Evolutionary conservation across 306 rosid species (phyloP).

Genomic region (Crotalaria pallida): DNA sequence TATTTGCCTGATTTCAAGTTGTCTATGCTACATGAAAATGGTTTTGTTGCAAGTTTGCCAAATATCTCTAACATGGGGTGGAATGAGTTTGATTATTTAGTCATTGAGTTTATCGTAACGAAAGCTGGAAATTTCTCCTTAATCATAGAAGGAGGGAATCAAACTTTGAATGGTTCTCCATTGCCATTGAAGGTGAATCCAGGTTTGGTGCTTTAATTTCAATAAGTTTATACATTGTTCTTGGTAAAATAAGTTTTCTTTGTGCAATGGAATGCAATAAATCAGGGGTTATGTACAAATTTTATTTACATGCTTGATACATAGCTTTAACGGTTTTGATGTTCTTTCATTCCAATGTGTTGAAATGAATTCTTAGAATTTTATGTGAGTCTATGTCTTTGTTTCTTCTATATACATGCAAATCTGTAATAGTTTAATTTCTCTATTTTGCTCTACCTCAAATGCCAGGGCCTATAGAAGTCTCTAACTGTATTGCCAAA

Average conservation of each 20-base stretch:
- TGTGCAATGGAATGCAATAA: not conserved
- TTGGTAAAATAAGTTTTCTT: not conserved
- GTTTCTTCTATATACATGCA: not conserved
- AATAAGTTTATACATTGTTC: not conserved
- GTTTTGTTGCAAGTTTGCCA: slow-evolving; percentile 39
- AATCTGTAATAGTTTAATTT: not conserved
- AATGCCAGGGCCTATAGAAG: slow-evolving; percentile 57
- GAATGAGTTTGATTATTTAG: slow-evolving; percentile 60
- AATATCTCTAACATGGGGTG: slow-evolving; percentile 55
- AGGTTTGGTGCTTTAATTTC: slow-evolving; percentile 41
- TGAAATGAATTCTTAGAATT: not conserved
- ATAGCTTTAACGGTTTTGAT: not conserved
- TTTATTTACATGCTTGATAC: not conserved
- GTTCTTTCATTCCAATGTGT: not conserved
- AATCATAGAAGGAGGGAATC: slow-evolving; percentile 54
- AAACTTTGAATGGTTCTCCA: slow-evolving; percentile 64
- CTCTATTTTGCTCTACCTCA: not conserved
- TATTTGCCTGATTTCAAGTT: slow-evolving; percentile 45
- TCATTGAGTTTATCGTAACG: slow-evolving; percentile 47
- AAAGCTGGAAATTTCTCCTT: slow-evolving; percentile 59
- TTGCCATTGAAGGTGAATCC: slow-evolving; percentile 67
- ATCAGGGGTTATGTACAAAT: not conserved
- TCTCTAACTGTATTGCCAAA: slow-evolving; percentile 52
- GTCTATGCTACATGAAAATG: slow-evolving; percentile 41
- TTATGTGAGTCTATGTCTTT: not conserved